phyloP scores from a whole-genome alignment of 306 rosid genomes.

The Quercus wislizeni region DNA sequence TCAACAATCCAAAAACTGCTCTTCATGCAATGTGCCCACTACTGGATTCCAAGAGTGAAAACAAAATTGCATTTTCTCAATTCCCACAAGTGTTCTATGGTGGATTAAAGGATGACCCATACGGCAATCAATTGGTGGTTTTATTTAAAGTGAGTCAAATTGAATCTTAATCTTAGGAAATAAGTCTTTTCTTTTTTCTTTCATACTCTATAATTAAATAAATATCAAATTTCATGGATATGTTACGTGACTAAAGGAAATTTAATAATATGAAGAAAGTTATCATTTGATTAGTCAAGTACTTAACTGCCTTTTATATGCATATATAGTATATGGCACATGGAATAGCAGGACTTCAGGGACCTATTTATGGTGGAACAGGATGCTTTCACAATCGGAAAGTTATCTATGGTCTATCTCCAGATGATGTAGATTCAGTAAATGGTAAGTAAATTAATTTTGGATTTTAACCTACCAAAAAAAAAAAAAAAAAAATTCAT shows the following conservation, averaged over 20 bases:
- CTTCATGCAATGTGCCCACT: conserved; percentile 47
- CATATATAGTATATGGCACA: background rate
- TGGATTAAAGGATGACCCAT: conserved; percentile 61
- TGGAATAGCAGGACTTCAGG: conserved; percentile 26
- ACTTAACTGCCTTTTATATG: background rate
- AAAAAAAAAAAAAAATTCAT: no score
- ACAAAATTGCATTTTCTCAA: conserved; percentile 59
- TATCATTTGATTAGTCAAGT: background rate
- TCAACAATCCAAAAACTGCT: conserved; percentile 44
- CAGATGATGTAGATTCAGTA: background rate
- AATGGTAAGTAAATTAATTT: background rate
- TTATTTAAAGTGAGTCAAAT: conserved; percentile 23
- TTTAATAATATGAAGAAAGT: no score
- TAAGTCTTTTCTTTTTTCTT: background rate
- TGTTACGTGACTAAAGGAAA: no score
- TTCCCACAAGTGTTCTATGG: conserved; percentile 50
- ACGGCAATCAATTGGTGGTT: conserved; percentile 38
- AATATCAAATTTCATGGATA: no score
- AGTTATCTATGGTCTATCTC: conserved; percentile 9
- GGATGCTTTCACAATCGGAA: conserved; percentile 20
- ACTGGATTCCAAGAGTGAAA: conserved; percentile 36
- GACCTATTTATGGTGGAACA: conserved; percentile 10
- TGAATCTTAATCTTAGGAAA: background rate
- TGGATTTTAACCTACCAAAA: background rate
- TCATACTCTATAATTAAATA: no score